Conservation (phyloP, 345 rosid genomes). For the Corchorus capsularis region DNA sequence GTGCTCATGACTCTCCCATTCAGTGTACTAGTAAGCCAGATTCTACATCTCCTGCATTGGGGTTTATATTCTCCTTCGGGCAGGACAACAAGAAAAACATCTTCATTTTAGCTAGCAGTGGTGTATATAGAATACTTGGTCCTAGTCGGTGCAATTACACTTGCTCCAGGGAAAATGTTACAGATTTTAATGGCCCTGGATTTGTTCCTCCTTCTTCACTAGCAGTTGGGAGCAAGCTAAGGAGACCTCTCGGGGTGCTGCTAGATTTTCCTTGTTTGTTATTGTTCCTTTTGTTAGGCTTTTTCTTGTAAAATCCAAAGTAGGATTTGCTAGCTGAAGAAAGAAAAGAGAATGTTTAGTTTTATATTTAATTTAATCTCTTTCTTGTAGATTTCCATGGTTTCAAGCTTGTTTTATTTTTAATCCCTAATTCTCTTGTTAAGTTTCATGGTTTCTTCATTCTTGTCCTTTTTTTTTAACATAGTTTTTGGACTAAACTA, state of each 20-base stretch:
- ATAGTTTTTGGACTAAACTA: too few relatives aligned
- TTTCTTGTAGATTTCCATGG: too few relatives aligned
- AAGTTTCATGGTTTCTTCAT: too few relatives aligned
- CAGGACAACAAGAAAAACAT: constrained; percentile 36
- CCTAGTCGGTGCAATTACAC: constrained; percentile 35
- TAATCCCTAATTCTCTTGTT: too few relatives aligned
- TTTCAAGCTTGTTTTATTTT: too few relatives aligned
- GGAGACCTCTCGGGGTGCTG: not conserved
- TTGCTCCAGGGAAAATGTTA: constrained; percentile 30
- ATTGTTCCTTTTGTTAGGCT: not conserved
- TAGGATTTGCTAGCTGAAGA: too few relatives aligned
- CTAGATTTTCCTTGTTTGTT: not conserved
- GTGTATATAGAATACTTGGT: constrained; percentile 35
- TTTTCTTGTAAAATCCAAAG: not conserved
- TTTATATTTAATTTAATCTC: too few relatives aligned
- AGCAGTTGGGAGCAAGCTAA: not conserved
- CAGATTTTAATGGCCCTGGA: not conserved
- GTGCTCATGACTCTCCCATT: constrained; percentile 36
- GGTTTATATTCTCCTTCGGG: constrained; percentile 33
- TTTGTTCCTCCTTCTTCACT: not conserved
- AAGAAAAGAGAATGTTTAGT: too few relatives aligned
- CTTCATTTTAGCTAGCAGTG: constrained; percentile 34
- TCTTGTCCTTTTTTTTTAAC: too few relatives aligned
- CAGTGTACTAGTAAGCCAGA: constrained; percentile 19
- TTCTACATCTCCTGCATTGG: constrained; percentile 24